These are phyloP conservation scores for Micractinium sp. DNA, from an alignment of 139 green algal genomes.

Conservation along the genomic window DNA sequence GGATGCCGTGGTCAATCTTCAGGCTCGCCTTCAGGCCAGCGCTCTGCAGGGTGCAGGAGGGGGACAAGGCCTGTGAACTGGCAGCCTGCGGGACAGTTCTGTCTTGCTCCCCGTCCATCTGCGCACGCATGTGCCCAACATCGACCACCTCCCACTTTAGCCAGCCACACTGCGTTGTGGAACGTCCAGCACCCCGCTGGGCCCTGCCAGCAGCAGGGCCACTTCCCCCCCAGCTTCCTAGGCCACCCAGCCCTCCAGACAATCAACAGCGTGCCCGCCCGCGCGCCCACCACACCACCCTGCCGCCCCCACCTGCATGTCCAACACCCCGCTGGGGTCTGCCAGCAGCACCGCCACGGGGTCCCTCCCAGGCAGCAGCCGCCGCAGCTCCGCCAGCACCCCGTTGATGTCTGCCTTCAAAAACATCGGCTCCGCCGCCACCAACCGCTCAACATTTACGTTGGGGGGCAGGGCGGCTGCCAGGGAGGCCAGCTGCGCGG, in stretches of 20 bases:
- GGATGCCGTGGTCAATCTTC: slow-evolving; percentile 36
- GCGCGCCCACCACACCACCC: too few relatives aligned
- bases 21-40: slow-evolving; percentile 41
- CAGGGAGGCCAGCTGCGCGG: slow-evolving; percentile 18
- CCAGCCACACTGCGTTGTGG: not conserved
- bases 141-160: not conserved
- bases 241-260: too few relatives aligned
- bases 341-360: not conserved
- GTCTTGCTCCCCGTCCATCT: too few relatives aligned
- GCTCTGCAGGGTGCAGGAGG: slow-evolving; percentile 33
- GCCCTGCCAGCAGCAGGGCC: not conserved
- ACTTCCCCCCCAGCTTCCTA: too few relatives aligned
- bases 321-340: not conserved
- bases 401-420: slow-evolving; percentile 10
- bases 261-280: too few relatives aligned
- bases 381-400: slow-evolving; percentile 24
- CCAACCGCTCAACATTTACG: slow-evolving; percentile 35
- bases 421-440: slow-evolving; percentile 43
- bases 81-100: not conserved
- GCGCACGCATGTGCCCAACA: not conserved
- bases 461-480: not conserved
- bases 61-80: too few relatives aligned
- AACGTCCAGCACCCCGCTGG: too few relatives aligned
- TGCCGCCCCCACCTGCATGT: slow-evolving; percentile 21
- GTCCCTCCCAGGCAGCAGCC: slow-evolving; percentile 11